Base-by-base conservation (phyloP, 371 early-diverging fungal genomes). In the Mortierella sp. region DNA sequence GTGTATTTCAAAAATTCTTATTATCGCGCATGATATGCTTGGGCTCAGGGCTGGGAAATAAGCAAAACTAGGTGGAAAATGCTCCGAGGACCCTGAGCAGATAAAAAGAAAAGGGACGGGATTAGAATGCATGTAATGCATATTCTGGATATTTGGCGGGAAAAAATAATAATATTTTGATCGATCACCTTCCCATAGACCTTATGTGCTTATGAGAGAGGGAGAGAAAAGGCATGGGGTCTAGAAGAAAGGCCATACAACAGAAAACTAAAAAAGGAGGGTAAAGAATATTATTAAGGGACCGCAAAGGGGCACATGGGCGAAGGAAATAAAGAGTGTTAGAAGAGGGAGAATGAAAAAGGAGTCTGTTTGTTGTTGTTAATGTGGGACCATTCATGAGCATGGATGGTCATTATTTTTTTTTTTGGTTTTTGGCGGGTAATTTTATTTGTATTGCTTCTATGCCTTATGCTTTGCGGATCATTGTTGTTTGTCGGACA, bases 361-460 rank as follows among this genome's bases (percentile, higher is more conserved):
- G 37, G 37, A 19, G 61, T 34, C 16, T 9, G 37, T n/a, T n/a
- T n/a, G n/a, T n/a, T n/a, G n/a, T n/a, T n/a, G n/a, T n/a, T n/a
- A 61, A 11, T 19, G 9, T 2, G 61, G 34, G 10, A 37, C 22
- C 61, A 61, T 34, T 61, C 10, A 5, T 34, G 4, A 16, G 19
- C 31, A 19, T 19, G 58, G 58, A 52, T 52, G 52, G 7, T 7
- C 48, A 58, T 8, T 6, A 34, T 7, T 34, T 11, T 19, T 61
- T 58, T 7, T n/a, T 61, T 34, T 19, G 19, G 61, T 61, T 61
- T 58, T 61, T 61, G 61, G 61, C 61, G 61, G 61, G 61, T 52
- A 52, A 52, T 19, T 34, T 34, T 61, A 19, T 26, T 61, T 61
- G 19, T 6, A 9, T 9, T 37, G 58, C 34, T 58, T 16, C 34